Conservation (phyloP, 2,329 filamentous ascomycete species). For the Calonectria leucothoes region DNA sequence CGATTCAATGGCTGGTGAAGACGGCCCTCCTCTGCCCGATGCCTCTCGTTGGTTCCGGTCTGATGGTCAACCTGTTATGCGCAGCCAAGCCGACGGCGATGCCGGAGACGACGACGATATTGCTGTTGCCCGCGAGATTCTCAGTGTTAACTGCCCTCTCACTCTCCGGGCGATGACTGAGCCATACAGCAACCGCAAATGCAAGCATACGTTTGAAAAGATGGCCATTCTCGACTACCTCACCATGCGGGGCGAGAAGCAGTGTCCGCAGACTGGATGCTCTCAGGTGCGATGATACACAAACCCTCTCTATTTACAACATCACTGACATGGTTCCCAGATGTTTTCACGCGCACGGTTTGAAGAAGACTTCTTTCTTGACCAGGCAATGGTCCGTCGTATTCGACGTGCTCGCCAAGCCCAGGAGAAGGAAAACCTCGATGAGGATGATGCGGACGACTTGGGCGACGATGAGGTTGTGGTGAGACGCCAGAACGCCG, state of each 20-base stretch:
- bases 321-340: conserved; percentile 46
- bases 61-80: conserved; percentile 56
- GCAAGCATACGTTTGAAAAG: conserved; percentile 80
- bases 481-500: conserved; percentile 38
- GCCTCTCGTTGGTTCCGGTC: conserved; percentile 65
- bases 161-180: conserved; percentile 73
- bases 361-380: conserved; percentile 64
- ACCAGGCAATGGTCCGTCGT: conserved; percentile 67
- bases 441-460: conserved; percentile 49
- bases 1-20: conserved; percentile 61
- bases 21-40: conserved; percentile 64
- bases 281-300: conserved; percentile 54
- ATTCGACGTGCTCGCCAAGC: conserved; percentile 65
- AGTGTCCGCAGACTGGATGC: conserved; percentile 76
- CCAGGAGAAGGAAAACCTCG: conserved; percentile 56
- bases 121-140: conserved; percentile 70
- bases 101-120: conserved; percentile 76
- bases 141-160: conserved; percentile 77
- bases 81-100: conserved; percentile 42
- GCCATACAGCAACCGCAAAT: conserved; percentile 74
- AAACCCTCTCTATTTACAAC: background rate
- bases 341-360: conserved; percentile 55
- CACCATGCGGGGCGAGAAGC: conserved; percentile 55
- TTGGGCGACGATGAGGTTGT: conserved; percentile 39
- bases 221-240: conserved; percentile 68